phyloP scores from a whole-genome alignment of 257 asterid genomes.

The Anisodus acutangulus region DNA sequence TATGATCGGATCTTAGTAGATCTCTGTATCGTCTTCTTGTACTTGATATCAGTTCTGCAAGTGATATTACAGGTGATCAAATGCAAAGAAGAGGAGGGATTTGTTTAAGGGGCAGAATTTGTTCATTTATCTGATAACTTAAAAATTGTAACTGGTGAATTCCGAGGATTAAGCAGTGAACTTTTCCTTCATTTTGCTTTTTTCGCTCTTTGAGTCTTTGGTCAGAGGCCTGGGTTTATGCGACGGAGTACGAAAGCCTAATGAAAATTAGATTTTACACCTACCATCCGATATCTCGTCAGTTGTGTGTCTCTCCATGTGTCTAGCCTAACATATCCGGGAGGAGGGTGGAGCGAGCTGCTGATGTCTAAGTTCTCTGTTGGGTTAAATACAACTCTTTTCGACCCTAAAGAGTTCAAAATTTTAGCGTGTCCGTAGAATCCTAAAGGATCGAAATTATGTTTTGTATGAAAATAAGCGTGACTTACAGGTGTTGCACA shows the following conservation, averaged over 20 bases:
- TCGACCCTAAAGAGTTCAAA: no score
- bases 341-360: background rate
- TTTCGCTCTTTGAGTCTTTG: background rate
- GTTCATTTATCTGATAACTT: constrained; percentile 6
- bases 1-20: background rate
- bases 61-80: constrained; percentile 19
- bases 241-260: background rate
- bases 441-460: no score
- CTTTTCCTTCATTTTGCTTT: background rate
- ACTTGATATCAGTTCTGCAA: constrained; percentile 4
- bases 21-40: background rate
- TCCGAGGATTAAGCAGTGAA: background rate
- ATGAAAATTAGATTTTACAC: background rate
- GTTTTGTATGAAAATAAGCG: no score
- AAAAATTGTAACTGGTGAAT: background rate
- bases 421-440: no score
- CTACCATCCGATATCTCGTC: background rate
- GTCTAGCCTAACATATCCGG: background rate
- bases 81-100: background rate
- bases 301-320: background rate
- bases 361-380: no score
- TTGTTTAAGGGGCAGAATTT: background rate
- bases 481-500: background rate
- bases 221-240: background rate
- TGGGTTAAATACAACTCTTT: no score